Conservation (phyloP, 2,329 filamentous ascomycete species). For the Hypoxylon sp. region DNA sequence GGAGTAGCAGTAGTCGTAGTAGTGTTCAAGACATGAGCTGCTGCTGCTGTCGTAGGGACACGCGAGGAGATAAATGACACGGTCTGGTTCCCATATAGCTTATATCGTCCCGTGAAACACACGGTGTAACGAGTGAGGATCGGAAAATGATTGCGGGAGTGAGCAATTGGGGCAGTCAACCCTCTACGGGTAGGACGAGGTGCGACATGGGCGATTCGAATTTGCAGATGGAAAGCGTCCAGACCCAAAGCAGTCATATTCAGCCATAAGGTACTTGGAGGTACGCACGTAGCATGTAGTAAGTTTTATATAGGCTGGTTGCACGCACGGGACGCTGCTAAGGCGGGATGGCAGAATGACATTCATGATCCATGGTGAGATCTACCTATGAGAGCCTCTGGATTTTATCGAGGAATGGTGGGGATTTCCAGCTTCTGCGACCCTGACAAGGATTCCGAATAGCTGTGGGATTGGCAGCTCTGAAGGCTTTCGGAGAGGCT, state of each 20-base stretch:
- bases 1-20: too few species aligned
- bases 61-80: constrained; percentile 30
- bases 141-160: constrained; percentile 25
- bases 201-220: constrained; percentile 29
- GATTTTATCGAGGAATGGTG: constrained; percentile 32
- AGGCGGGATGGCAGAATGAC: constrained; percentile 9
- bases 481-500: constrained; percentile 31
- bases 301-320: constrained; percentile 9
- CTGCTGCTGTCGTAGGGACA: constrained; percentile 12
- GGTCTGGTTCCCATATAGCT: constrained; percentile 35
- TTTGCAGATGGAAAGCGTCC: constrained; percentile 28
- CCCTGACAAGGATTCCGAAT: constrained; percentile 18
- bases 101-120: constrained; percentile 38
- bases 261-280: too few species aligned
- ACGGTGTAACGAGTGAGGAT: constrained; percentile 27
- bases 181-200: constrained; percentile 29
- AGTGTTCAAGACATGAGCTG: constrained; percentile 16
- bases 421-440: constrained; percentile 24
- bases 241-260: constrained; percentile 10
- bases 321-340: constrained; percentile 25
- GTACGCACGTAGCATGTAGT: too few species aligned
- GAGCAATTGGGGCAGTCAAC: constrained; percentile 30
- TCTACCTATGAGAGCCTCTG: not conserved
- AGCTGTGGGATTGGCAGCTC: too few species aligned
- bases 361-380: not conserved